Evolutionary conservation across 306 rosid genomes (phyloP).

Genomic region (Arachis hypogaea): DNA sequence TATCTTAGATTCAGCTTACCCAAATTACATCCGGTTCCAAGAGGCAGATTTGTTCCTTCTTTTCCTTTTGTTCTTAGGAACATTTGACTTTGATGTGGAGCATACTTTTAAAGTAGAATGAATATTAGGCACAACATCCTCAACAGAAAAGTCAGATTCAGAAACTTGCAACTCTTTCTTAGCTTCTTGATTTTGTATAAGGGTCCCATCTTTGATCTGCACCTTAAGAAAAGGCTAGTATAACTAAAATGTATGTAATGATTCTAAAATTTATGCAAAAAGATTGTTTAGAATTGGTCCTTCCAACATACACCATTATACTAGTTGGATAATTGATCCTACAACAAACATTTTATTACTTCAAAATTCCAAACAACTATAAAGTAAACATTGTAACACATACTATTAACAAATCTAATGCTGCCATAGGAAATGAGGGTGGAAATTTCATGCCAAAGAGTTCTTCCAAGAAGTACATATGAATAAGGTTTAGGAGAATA

Average conservation of each 20-base stretch:
- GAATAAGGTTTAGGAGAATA: no score
- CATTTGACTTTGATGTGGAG: slow-evolving; percentile 42
- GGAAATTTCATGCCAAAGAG: no score
- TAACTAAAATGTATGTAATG: background rate
- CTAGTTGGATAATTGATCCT: no score
- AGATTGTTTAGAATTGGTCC: no score
- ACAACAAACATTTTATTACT: no score
- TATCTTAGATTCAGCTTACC: slow-evolving; percentile 26
- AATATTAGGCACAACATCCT: slow-evolving; percentile 36
- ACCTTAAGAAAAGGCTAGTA: slow-evolving; percentile 9
- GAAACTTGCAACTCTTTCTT: slow-evolving; percentile 53
- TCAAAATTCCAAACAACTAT: no score
- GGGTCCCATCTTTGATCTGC: slow-evolving; percentile 49
- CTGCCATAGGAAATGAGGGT: no score
- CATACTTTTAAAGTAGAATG: slow-evolving; percentile 37
- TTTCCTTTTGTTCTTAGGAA: slow-evolving; percentile 51
- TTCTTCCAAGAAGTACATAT: no score
- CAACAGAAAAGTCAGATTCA: slow-evolving; percentile 43
- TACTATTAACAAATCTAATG: no score
- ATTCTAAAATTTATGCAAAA: no score
- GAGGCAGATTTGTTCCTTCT: slow-evolving; percentile 49
- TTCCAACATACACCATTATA: no score
- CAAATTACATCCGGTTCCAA: slow-evolving; percentile 8
- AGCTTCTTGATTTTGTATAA: slow-evolving; percentile 40
- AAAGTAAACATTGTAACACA: no score